These are phyloP conservation scores for Paecilomyces variotii DNA, from an alignment of 2,329 filamentous ascomycete species.

Conservation along the genomic window DNA sequence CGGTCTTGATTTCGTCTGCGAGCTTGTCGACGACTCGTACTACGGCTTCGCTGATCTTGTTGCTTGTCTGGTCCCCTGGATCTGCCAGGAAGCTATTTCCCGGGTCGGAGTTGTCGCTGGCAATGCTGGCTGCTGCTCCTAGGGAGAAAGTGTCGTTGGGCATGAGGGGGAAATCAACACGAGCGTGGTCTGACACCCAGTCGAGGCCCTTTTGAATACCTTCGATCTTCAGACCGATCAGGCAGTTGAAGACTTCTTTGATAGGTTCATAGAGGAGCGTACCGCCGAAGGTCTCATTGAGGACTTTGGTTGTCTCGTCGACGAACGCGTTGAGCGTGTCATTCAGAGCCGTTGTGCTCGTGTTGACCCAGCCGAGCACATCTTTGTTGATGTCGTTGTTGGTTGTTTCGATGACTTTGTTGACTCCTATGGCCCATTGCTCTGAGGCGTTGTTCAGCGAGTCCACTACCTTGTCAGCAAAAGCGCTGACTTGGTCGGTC, in stretches of 20 bases:
- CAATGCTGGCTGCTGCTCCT: slow-evolving; percentile 56
- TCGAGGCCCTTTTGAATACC: slow-evolving; percentile 81
- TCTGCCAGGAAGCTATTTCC: slow-evolving; percentile 65
- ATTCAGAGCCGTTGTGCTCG: slow-evolving; percentile 74
- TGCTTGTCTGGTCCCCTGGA: slow-evolving; percentile 62
- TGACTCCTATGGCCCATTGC: slow-evolving; percentile 69
- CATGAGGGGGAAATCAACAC: slow-evolving; percentile 72
- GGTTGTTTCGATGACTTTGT: slow-evolving; percentile 58
- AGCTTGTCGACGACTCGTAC: slow-evolving; percentile 61
- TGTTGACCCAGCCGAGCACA: slow-evolving; percentile 79
- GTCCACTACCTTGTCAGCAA: slow-evolving; percentile 69
- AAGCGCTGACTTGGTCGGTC: slow-evolving; percentile 64
- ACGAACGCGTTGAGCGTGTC: slow-evolving; percentile 77
- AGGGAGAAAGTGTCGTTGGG: slow-evolving; percentile 74
- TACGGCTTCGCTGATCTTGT: slow-evolving; percentile 75
- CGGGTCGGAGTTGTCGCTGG: slow-evolving; percentile 46
- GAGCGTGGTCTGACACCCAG: slow-evolving; percentile 83
- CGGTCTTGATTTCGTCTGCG: slow-evolving; percentile 59
- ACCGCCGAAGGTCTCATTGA: slow-evolving; percentile 71
- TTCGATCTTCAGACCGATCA: slow-evolving; percentile 81
- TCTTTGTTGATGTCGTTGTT: slow-evolving; percentile 71
- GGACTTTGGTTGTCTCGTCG: slow-evolving; percentile 62
- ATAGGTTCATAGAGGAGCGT: slow-evolving; percentile 75
- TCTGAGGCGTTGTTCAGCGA: slow-evolving; percentile 65
- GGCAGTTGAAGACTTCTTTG: slow-evolving; percentile 70